Percentiles rank a stretch among this genome's conserved stretches.
Conservation (phyloP, 1,139 yeast genomes). For the Geotrichum restrictum region DNA sequence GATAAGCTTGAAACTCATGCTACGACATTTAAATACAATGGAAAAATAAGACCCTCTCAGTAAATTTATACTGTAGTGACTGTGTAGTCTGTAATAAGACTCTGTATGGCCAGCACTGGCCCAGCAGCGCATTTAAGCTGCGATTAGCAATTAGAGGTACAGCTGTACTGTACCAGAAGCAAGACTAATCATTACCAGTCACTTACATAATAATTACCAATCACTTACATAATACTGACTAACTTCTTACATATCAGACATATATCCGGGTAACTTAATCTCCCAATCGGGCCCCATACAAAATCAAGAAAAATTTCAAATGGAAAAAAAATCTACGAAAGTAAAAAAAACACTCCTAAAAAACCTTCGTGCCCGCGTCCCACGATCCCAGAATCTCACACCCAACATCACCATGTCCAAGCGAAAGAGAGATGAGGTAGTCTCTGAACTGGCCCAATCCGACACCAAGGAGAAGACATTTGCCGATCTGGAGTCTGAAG, state of each 20-base stretch:
- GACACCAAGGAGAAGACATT: conserved; percentile 2
- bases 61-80: too few relatives aligned
- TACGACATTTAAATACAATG: too few relatives aligned
- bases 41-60: too few relatives aligned
- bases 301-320: conserved; percentile 6
- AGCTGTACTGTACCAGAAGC: too few relatives aligned
- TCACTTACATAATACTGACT: neutral
- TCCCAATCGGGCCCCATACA: conserved; percentile 9
- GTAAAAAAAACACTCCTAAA: neutral
- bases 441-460: neutral
- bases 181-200: too few relatives aligned
- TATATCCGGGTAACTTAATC: conserved; percentile 12
- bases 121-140: too few relatives aligned
- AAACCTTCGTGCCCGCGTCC: conserved; percentile 8
- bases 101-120: too few relatives aligned
- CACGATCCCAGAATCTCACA: neutral
- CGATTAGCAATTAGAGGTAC: too few relatives aligned
- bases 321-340: conserved; percentile 2
- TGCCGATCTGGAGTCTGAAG: conserved; percentile 16
- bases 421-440: conserved; percentile 18
- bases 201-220: neutral
- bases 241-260: neutral
- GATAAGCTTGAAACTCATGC: too few relatives aligned
- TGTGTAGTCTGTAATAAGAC: too few relatives aligned
- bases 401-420: conserved; percentile 9